phyloP scores from a whole-genome alignment of 164 flowering plant species.

The Macadamia tetraphylla region DNA sequence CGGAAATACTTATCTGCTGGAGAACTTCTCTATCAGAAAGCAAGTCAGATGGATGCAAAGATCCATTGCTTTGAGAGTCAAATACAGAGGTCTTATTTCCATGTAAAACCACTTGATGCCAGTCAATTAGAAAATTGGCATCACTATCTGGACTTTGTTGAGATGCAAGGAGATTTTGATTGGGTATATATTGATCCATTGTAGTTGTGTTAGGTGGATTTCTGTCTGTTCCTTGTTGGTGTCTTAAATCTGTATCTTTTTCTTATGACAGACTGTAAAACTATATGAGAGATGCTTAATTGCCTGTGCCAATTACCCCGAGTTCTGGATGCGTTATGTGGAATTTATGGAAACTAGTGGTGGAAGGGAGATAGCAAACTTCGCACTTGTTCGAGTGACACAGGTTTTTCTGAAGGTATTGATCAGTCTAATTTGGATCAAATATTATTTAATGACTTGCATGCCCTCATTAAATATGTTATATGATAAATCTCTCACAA shows the following conservation, averaged over 20 bases:
- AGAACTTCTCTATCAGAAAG: constrained; percentile 46
- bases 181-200: constrained; percentile 46
- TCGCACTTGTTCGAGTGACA: constrained; percentile 72
- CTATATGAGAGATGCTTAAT: constrained; percentile 92
- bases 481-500: too few species aligned
- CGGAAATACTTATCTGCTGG: constrained; percentile 52
- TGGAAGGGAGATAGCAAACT: constrained; percentile 77
- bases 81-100: constrained; percentile 70
- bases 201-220: constrained; percentile 9
- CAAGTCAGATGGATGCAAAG: constrained; percentile 45
- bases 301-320: constrained; percentile 84
- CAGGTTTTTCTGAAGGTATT: constrained; percentile 65
- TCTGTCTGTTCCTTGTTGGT: constrained; percentile 4
- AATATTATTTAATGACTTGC: constrained; percentile 1
- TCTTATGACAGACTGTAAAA: constrained; percentile 58
- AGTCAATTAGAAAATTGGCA: constrained; percentile 83
- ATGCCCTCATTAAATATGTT: neutral
- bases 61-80: constrained; percentile 53
- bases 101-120: constrained; percentile 64
- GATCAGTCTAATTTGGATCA: neutral
- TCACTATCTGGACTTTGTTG: constrained; percentile 73
- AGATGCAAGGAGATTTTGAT: constrained; percentile 76
- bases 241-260: constrained; percentile 16
- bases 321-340: constrained; percentile 96
- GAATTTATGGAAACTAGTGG: constrained; percentile 72